Evolutionary conservation across 192 early-diverging fungal species (phyloP), one percentile per base, ranked within the genome.

Genomic region (Coemansia sp.): DNA sequence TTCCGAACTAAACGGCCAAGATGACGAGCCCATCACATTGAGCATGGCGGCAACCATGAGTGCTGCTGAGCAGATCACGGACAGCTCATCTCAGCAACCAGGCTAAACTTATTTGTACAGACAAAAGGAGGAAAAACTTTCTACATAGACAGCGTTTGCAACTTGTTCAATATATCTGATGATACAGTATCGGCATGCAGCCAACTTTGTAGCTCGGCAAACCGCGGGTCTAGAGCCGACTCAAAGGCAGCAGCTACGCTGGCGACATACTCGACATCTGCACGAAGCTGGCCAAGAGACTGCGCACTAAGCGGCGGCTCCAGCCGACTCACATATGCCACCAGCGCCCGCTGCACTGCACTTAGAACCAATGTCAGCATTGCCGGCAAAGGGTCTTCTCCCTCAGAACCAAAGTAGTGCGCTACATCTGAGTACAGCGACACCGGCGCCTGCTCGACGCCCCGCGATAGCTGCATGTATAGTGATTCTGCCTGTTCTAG

Each of bases 401-500:
- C 21, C n/a, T 1, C 26, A 20, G 11, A 21, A 14, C 16, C 21
- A 8, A 31, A 1, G 30, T 4, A 40, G n/a, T 28, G 34, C 3
- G 58, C 36, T 21, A 65, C 43, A 46, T 40, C 55, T 0, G n/a
- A 15, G 16, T 64, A 65, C 18, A 74, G 40, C 21, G 65, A 20
- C 46, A 48, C 49, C 14, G 32, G 52, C 10, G 11, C 11, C 3
- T 40, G 28, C 18, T 58, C 64, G 11, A 50, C 38, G 17, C 41
- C 21, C 6, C 60, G 58, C 41, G 47, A 40, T 17, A 52, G 53
- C 51, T 76, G 73, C 18, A 40, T 17, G 39, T 76, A 62, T 58
- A 76, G 62, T 16, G 43, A 50, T 11, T 62, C 73, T 1, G 62
- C 46, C 53, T 76, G 73, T 40, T 76, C 73, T 16, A 76, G 73